Conservation (phyloP, 768 basidiomycete species). For the Naganishia randhawae region DNA sequence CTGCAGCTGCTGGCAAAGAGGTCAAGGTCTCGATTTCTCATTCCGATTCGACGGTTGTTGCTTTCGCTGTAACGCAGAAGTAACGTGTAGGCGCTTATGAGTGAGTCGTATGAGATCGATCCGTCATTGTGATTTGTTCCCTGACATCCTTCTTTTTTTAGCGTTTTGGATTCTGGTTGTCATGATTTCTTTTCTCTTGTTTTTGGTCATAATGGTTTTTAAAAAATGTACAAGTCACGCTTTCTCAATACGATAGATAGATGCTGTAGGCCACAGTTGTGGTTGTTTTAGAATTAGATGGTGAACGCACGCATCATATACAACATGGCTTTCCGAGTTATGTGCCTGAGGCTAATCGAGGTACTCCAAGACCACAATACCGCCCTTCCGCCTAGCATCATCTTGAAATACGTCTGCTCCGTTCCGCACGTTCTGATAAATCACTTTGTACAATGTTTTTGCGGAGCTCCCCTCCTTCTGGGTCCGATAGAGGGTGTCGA, state of each 20-base stretch:
- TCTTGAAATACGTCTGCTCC: conserved; percentile 62
- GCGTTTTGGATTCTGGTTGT: background rate
- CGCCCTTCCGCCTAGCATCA: conserved; percentile 65
- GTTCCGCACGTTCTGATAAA: conserved; percentile 56
- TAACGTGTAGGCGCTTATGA: background rate
- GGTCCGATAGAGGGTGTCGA: conserved; percentile 55
- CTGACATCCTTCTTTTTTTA: background rate
- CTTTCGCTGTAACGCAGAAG: conserved; percentile 45
- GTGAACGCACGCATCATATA: conserved; percentile 20
- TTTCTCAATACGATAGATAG: conserved; percentile 20
- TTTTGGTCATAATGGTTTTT: conserved; percentile 20
- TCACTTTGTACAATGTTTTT: conserved; percentile 55
- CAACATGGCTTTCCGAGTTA: background rate
- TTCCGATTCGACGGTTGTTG: conserved; percentile 68
- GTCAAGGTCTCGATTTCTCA: conserved; percentile 86
- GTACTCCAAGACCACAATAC: conserved; percentile 63
- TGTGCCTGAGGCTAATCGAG: background rate
- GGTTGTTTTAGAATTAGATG: conserved; percentile 12
- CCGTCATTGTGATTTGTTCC: background rate
- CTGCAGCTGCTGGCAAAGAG: conserved; percentile 67
- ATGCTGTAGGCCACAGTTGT: conserved; percentile 7
- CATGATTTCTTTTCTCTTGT: conserved; percentile 4
- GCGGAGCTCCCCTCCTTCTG: background rate
- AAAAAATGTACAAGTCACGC: conserved; percentile 21
- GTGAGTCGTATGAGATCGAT: background rate